Conservation (phyloP, 108 stramenopile species). For the Asterionellopsis glacialis region DNA sequence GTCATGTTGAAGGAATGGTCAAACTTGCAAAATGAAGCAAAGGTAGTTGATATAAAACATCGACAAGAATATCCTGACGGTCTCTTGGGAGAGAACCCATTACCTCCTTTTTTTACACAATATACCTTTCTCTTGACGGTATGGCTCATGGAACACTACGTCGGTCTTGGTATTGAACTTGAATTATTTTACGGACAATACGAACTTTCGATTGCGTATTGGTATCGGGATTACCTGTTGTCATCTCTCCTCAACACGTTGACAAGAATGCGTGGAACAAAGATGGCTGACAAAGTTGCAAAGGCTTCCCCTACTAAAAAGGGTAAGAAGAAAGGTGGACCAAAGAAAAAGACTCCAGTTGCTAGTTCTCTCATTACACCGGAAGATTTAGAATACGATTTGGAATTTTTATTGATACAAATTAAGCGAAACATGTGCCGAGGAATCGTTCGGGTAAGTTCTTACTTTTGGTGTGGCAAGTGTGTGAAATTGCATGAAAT, state of each 20-base stretch:
- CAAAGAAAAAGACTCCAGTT: constrained; percentile 17
- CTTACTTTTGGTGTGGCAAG: neutral
- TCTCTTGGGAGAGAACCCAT: constrained; percentile 17
- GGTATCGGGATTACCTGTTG: constrained; percentile 80
- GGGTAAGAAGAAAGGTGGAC: constrained; percentile 32
- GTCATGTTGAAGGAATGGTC: constrained; percentile 68
- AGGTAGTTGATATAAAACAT: constrained; percentile 42
- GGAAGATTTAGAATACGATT: constrained; percentile 59
- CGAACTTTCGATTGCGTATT: constrained; percentile 58
- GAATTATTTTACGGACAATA: constrained; percentile 50
- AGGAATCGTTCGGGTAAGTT: constrained; percentile 56
- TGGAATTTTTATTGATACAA: constrained; percentile 41
- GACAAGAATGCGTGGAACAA: constrained; percentile 14
- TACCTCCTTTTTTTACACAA: constrained; percentile 55
- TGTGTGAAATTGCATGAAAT: neutral
- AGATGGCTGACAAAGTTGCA: constrained; percentile 25
- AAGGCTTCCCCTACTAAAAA: constrained; percentile 5
- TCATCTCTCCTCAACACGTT: constrained; percentile 33
- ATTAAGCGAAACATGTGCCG: constrained; percentile 61
- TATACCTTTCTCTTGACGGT: constrained; percentile 46
- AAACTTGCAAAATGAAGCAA: constrained; percentile 53
- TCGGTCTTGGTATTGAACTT: constrained; percentile 59
- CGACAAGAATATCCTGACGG: constrained; percentile 19
- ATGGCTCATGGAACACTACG: constrained; percentile 62
- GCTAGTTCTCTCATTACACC: constrained; percentile 1